Evolutionary conservation across 2,329 filamentous ascomycete species (phyloP).

Genomic region (Talaromyces piceae): DNA sequence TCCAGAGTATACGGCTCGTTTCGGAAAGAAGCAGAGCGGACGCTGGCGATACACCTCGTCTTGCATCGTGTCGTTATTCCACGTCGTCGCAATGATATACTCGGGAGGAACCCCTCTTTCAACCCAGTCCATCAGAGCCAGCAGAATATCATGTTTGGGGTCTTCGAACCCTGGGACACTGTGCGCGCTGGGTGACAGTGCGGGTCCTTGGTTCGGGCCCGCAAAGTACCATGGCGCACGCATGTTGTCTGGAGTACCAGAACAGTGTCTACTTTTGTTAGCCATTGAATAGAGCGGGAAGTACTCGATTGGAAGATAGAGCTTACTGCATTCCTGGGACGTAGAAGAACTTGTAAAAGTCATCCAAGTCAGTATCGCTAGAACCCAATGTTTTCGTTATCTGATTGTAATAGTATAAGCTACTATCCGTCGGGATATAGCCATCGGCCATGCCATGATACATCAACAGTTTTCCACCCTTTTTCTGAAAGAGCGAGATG

Average conservation of each 20-base stretch:
- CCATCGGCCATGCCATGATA: constrained; percentile 15
- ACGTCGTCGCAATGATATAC: constrained; percentile 15
- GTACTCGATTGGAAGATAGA: not conserved
- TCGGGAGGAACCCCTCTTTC: constrained; percentile 14
- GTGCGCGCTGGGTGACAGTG: not conserved
- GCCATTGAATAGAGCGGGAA: not conserved
- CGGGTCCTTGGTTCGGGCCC: constrained; percentile 1
- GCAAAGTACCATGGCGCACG: constrained; percentile 10
- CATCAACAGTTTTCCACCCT: constrained; percentile 13
- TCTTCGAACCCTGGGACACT: constrained; percentile 8
- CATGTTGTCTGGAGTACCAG: constrained; percentile 4
- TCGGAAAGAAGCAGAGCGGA: constrained; percentile 8
- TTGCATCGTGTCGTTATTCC: constrained; percentile 2
- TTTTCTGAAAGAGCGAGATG: constrained; percentile 8
- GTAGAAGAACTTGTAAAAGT: constrained; percentile 4
- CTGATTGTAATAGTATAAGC: constrained; percentile 1
- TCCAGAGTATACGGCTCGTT: constrained; percentile 8
- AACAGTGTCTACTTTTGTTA: constrained; percentile 4
- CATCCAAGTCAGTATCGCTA: not conserved
- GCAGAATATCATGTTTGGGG: constrained; percentile 13
- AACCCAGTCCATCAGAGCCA: constrained; percentile 17
- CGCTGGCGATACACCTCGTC: constrained; percentile 2
- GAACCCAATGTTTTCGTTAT: not conserved
- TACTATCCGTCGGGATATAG: not conserved
- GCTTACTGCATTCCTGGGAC: constrained; percentile 3